phyloP scores from a whole-genome alignment of 306 rosid genomes.

The apple (Malus domestica) region ASM211411v1 NC_041790.1:3491001-3491500 shows the following conservation, averaged over 20 bases:
- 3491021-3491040: conserved; percentile 96
- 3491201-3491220: conserved; percentile 99
- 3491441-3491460: conserved; percentile 58
- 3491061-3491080: conserved; percentile 85
- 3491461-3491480: conserved; percentile 76
- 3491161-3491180: conserved; percentile 99
- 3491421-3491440: conserved; percentile 39
- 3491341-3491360: conserved; percentile 82
- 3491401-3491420: conserved; percentile 43
- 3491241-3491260: conserved; percentile 77
- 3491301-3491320: conserved; percentile 60
- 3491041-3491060: conserved; percentile 99
- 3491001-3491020: conserved; percentile 94
- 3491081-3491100: conserved; percentile 95
- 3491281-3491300: conserved; percentile 44
- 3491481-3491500: conserved; percentile 63
- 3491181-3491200: conserved; percentile 94
- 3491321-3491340: conserved; percentile 86
- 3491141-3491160: conserved; percentile 99
- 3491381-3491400: conserved; percentile 43
- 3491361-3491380: conserved; percentile 50
- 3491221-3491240: conserved; percentile 96
- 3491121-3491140: conserved; percentile 84
- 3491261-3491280: conserved; percentile 48
- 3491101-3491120: conserved; percentile 87